Evolutionary conservation across 805 yeast species (phyloP), one percentile per base, ranked within the genome.

Genomic region (Saccharomycopsis olivae): DNA sequence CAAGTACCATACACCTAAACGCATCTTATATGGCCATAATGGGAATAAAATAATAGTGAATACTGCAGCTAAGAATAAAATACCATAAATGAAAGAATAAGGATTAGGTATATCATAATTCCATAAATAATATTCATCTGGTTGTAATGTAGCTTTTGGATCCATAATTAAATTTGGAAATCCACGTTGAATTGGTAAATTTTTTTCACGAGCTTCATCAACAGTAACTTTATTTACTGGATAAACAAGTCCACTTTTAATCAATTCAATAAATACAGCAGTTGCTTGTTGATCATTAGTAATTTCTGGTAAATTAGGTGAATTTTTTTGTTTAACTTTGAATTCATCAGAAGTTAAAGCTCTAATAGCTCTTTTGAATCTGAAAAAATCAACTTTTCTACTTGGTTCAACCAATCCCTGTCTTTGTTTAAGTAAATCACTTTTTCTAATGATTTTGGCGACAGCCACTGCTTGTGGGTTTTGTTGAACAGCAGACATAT

Each of bases 21-120:
- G 78, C 92, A 92, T 77, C 60, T 79, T 75, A 28, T 66, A 54
- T 20, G 98, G 98, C 98, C 98, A 92, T 53, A 92, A 69, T 47
- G 97, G 98, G 77, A 86, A 92, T 53, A 82, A 64, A 27, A 83
- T 75, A 23, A 79, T 56, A 2, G 73, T 66, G 49, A 81, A 74
- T 3, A 81, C 68, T 17, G 73, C 79, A 5, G 71, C 73, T 16
- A 89, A 60, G 20, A 81, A 78, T 48, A 82, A 66, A 2, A 78
- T 69, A 5, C 84, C 79, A 51, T 76, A 76, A 32, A 75, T 56
- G 34, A 74, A 55, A 28, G 62, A 67, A 9, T 58, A 38, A 36
- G 87, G 79, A 51, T 75, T 80, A 20, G 82, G 76, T 36, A 82
- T 81, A 43, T 72, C 73, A 61, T 76, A 87, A 39, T 74, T 66